phyloP scores from a whole-genome alignment of 2,329 filamentous ascomycete genomes.

The Exophiala sp. region DNA sequence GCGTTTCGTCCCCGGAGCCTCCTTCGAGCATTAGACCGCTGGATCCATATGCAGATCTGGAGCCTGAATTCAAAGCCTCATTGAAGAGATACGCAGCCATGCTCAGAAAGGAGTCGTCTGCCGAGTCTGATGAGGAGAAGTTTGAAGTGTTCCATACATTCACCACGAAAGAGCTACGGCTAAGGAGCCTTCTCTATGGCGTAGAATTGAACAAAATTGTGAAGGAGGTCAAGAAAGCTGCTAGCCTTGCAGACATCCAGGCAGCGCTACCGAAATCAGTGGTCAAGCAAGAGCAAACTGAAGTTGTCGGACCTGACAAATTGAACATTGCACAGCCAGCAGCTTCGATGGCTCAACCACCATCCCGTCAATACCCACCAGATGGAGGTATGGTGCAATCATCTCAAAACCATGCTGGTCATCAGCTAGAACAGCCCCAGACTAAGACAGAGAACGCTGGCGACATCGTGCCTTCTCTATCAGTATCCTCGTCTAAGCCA shows the following conservation, averaged over 20 bases:
- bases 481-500: background rate
- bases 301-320: background rate
- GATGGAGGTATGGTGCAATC: background rate
- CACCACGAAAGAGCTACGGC: slow-evolving; percentile 44
- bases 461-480: background rate
- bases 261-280: slow-evolving; percentile 10
- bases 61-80: slow-evolving; percentile 56
- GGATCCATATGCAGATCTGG: slow-evolving; percentile 52
- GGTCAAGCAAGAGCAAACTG: background rate
- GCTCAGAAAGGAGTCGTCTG: slow-evolving; percentile 50
- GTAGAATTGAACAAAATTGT: slow-evolving; percentile 40
- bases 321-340: background rate
- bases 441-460: background rate
- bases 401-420: background rate
- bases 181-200: slow-evolving; percentile 48
- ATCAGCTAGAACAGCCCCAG: background rate
- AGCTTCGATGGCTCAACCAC: background rate
- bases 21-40: slow-evolving; percentile 28
- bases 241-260: slow-evolving; percentile 19
- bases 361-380: background rate
- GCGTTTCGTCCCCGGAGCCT: background rate
- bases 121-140: slow-evolving; percentile 49
- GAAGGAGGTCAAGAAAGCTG: slow-evolving; percentile 20
- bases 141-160: slow-evolving; percentile 53
- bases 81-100: slow-evolving; percentile 54